Base-by-base conservation (phyloP, 306 rosid genomes). In the Casuarina equisetifolia region DNA sequence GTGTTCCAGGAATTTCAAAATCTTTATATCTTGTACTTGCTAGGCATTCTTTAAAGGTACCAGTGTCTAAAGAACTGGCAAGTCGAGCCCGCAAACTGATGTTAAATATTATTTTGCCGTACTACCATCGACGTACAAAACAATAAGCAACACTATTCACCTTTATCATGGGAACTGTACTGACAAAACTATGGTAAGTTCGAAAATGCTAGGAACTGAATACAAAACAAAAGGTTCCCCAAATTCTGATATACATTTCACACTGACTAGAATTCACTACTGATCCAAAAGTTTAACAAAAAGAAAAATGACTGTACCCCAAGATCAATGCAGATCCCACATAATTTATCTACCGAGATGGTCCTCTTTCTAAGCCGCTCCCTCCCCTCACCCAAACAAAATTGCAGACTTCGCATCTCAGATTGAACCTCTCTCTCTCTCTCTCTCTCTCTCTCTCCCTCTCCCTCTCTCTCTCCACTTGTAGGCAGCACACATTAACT, bases 161-260 rank as follows among this genome's bases (percentile, higher is more conserved):
- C 16, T n/a, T 62, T 40, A 62, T 59, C 52, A 76, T 54, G 57
- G 49, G 66, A 78, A 71, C 17, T 53, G 43, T 52, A 76, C n/a
- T 40, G 55, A 42, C 38, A 67, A 67, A 11, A 46, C 11, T 48
- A 48, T 66, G 6, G 11, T 20, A 19, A 76, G 51, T 67, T 66
- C 42, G 40, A 74, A 82, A 82, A 39, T 70, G n/a, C 40, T 59
- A 32, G 61, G 45, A 75, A 73, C 74, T 58, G 75, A 42, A 3
- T 5, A 16, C 20, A 68, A 76, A 69, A 48, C 58, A 36, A 32
- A 82, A 70, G 63, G 54, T 54, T 70, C 73, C 50, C 83, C 75
- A 69, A 40, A 50, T 64, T 81, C 64, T 73, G 82, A 81, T 88
- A 82, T 86, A 86, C 90, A 86, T 43, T 15, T 72, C 53, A 82